A percentile compares a stretch with the other conserved stretches of the same genome.
phyloP scores from a whole-genome alignment of 352 stramenopile species.

The Saprolegnia parasitica region DNA sequence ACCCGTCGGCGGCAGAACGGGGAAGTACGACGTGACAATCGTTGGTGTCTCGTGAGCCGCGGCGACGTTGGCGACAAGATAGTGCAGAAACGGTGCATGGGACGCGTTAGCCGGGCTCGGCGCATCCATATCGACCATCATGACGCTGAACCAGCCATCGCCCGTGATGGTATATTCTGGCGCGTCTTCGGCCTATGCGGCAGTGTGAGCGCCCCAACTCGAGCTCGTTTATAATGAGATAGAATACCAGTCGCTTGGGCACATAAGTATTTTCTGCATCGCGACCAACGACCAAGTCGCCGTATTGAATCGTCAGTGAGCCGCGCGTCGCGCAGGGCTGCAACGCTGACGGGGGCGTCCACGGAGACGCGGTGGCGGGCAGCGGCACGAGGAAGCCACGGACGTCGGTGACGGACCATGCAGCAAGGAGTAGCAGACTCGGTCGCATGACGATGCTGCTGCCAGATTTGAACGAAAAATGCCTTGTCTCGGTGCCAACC shows the following conservation, averaged over 20 bases:
- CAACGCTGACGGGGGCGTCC: not conserved
- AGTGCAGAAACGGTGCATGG: constrained; percentile 67
- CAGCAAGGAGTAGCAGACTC: too few species aligned
- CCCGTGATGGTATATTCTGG: constrained; percentile 33
- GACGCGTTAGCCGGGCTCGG: constrained; percentile 45
- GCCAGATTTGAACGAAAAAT: too few species aligned
- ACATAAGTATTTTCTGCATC: constrained; percentile 32
- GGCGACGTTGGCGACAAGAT: constrained; percentile 44
- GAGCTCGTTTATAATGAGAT: too few species aligned
- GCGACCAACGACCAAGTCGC: constrained; percentile 17
- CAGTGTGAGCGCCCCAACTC: constrained; percentile 30
- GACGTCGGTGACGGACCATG: not conserved
- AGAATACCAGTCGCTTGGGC: constrained; percentile 34
- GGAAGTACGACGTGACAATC: constrained; percentile 53
- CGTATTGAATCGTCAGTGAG: not conserved
- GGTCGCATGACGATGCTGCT: too few species aligned
- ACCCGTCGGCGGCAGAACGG: constrained; percentile 48
- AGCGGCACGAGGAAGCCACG: not conserved
- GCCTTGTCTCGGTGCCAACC: too few species aligned
- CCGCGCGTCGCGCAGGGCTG: not conserved
- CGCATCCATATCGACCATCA: constrained; percentile 69
- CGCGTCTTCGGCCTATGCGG: constrained; percentile 32
- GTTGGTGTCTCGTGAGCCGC: not conserved
- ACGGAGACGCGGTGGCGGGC: not conserved
- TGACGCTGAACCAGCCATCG: constrained; percentile 44